These are phyloP conservation scores for Hyphodiscus hymeniophilus DNA, from an alignment of 495 filamentous ascomycete genomes.

Conservation along the genomic window DNA sequence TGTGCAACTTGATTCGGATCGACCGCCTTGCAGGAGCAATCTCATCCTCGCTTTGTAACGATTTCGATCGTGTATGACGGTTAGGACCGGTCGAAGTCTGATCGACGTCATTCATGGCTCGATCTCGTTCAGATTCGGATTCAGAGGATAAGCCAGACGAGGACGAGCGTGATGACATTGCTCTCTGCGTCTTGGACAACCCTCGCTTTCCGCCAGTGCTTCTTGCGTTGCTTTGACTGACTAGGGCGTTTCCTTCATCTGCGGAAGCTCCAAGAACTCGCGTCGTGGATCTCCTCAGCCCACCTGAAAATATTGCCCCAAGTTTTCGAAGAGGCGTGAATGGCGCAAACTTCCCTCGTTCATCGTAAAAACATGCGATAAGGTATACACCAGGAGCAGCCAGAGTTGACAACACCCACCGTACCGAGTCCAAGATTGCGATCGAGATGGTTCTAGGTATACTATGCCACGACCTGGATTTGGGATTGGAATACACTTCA, in stretches of 20 bases:
- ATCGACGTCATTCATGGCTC: constrained; percentile 18
- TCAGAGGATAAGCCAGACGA: constrained; percentile 51
- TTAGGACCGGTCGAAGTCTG: constrained; percentile 4
- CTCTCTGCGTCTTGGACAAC: constrained; percentile 16
- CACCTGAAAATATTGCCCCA: constrained; percentile 21
- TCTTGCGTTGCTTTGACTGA: constrained; percentile 2
- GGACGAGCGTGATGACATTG: constrained; percentile 45
- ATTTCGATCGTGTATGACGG: constrained; percentile 24
- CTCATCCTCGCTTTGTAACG: constrained; percentile 38
- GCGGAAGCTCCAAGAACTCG: constrained; percentile 28
- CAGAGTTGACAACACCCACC: constrained; percentile 69
- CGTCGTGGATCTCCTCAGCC: constrained; percentile 27
- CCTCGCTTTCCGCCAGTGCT: constrained; percentile 1
- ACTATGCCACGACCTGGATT: constrained; percentile 36
- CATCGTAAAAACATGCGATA: constrained; percentile 71
- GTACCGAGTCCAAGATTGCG: constrained; percentile 55
- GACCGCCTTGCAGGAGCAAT: constrained; percentile 62
- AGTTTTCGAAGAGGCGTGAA: constrained; percentile 52
- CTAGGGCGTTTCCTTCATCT: constrained; percentile 16
- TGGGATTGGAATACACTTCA: constrained; percentile 28
- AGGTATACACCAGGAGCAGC: constrained; percentile 72
- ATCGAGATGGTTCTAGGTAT: constrained; percentile 50
- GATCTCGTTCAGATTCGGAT: constrained; percentile 49
- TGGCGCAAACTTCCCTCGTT: constrained; percentile 69
- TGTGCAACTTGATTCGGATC: constrained; percentile 84